Percentiles rank a stretch among this genome's conserved stretches.
These are phyloP conservation scores for Cyberlindnera samutprakarnensis DNA, from an alignment of 805 yeast genomes.

Conservation along the genomic window DNA sequence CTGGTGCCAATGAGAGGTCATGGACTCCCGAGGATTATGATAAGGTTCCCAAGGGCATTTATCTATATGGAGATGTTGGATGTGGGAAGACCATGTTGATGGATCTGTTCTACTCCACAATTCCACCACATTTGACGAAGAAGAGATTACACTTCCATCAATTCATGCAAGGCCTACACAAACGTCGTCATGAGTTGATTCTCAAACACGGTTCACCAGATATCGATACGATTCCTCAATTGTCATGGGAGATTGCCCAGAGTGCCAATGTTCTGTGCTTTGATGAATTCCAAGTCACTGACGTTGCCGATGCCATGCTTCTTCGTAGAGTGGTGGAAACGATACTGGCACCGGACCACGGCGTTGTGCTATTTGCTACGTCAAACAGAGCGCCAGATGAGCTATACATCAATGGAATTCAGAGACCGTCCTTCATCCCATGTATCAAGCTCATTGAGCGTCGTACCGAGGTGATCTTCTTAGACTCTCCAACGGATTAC, in stretches of 20 bases:
- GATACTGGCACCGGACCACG: conserved; percentile 66
- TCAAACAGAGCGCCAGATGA: conserved; percentile 95
- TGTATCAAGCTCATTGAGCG: conserved; percentile 75
- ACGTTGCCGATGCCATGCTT: conserved; percentile 98
- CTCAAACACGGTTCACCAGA: conserved; percentile 54
- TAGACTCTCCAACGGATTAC: conserved; percentile 91
- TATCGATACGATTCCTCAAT: conserved; percentile 72
- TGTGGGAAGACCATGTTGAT: conserved; percentile 98
- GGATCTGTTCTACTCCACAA: conserved; percentile 86
- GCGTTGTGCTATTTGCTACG: conserved; percentile 85
- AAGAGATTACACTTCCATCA: conserved; percentile 90
- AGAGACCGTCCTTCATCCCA: conserved; percentile 85
- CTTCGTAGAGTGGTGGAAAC: conserved; percentile 65
- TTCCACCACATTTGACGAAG: conserved; percentile 73
- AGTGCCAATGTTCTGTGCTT: conserved; percentile 78
- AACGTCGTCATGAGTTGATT: conserved; percentile 72
- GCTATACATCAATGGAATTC: conserved; percentile 88
- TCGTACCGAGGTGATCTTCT: conserved; percentile 66
- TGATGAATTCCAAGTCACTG: conserved; percentile 97
- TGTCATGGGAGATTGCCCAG: conserved; percentile 79
- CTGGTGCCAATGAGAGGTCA: conserved; percentile 1
- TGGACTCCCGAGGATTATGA: conserved; percentile 19
- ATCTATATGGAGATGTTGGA: conserved; percentile 95
- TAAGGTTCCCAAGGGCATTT: conserved; percentile 70
- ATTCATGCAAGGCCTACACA: conserved; percentile 92